Base-by-base conservation (phyloP, 2,329 filamentous ascomycete genomes). In the Polytolypa hystricis region DNA sequence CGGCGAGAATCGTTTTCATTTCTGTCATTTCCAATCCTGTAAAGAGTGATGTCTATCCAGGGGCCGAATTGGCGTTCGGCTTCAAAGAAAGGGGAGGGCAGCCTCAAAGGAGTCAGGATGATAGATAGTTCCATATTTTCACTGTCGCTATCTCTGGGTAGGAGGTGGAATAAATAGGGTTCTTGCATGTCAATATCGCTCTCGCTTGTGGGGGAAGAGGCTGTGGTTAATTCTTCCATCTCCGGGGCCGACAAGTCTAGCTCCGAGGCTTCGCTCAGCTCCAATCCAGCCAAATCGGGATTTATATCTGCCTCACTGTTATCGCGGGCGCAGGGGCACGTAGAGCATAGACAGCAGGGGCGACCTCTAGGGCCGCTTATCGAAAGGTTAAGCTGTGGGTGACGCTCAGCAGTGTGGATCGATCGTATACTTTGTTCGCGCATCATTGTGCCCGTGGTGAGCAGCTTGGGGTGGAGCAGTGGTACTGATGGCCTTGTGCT, bases 301-400 rank as follows among this genome's bases (percentile, higher is more conserved):
- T 21, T 19, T n/a, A 27, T 9, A 3, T 29, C 15, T 18, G 25
- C 25, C 32, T 18, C n/a, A 19, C 25, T 19, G 38, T 71, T 68
- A 38, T 61, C 54, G 40, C 53, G 48, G 33, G 58, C 62, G 30
- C 53, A 39, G 15, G 38, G 15, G 17, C 35, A 32, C n/a, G 17
- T 20, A 17, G 12, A 31, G 15, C n/a, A n/a, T n/a, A n/a, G n/a
- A n/a, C n/a, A n/a, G n/a, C 32, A 19, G 17, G 20, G 26, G 6
- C 37, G 37, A 28, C 14, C 28, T 25, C 25, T 15, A 17, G 30
- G 35, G n/a, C 33, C 17, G 19, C 23, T 29, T 6, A 26, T 26
- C 8, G 21, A 25, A 10, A 16, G 26, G 16, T 30, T 28, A 18
- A 30, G 21, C 12, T 35, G 32, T 10, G 37, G 31, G 9, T n/a